Conservation (phyloP, 1,139 yeast genomes). For the Yamadazyma triangularis region DNA sequence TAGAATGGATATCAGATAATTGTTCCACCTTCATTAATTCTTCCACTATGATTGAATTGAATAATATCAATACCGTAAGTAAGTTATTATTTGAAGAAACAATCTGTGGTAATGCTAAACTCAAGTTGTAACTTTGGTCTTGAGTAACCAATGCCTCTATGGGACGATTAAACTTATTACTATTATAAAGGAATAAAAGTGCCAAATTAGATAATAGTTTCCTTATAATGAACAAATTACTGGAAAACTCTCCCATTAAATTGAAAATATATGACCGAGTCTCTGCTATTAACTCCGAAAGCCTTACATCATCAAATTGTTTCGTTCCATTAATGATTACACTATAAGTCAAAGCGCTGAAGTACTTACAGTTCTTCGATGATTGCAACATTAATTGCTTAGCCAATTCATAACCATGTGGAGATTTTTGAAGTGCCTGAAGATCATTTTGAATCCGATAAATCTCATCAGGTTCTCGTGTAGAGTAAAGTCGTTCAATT, state of each 20-base stretch:
- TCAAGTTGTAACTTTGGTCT: not conserved
- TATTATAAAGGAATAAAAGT: conserved; percentile 39
- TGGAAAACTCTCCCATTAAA: not conserved
- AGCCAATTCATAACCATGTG: conserved; percentile 46
- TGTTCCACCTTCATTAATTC: conserved; percentile 42
- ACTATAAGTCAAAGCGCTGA: conserved; percentile 70
- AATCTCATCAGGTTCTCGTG: conserved; percentile 40
- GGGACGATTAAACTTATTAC: conserved; percentile 14
- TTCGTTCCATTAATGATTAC: conserved; percentile 45
- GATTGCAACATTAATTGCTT: conserved; percentile 35
- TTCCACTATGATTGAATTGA: conserved; percentile 52
- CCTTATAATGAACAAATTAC: conserved; percentile 21
- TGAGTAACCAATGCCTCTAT: conserved; percentile 6
- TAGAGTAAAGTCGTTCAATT: conserved; percentile 38
- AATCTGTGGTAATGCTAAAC: conserved; percentile 1
- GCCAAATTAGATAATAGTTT: conserved; percentile 51
- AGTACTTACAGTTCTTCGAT: conserved; percentile 54
- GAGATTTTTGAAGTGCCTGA: conserved; percentile 52
- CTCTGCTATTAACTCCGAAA: conserved; percentile 8
- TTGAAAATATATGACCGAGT: conserved; percentile 5
- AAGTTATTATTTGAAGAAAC: conserved; percentile 4
- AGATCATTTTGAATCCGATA: conserved; percentile 45
- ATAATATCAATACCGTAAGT: conserved; percentile 16
- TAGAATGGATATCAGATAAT: conserved; percentile 22
- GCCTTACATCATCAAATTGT: conserved; percentile 7